Base-by-base conservation (phyloP, 768 basidiomycete genomes). In the Pleurotus platypus region DNA sequence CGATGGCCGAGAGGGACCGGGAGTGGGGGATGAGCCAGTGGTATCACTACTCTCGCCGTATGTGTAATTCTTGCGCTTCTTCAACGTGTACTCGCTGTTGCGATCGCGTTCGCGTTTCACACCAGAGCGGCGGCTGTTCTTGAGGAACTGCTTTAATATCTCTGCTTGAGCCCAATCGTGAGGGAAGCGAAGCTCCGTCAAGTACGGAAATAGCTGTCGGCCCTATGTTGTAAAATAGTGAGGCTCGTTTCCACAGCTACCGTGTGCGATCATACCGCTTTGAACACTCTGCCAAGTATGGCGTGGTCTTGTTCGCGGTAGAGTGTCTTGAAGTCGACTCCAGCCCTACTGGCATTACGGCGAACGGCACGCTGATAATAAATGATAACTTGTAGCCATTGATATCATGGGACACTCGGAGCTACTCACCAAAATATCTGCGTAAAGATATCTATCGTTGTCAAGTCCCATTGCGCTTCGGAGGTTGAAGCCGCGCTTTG, bases 401-500 rank as follows among this genome's bases (percentile, higher is more conserved):
- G 22, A 24, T 24, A 24, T 24, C 22, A 24, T 24, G 5, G 22
- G 22, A 24, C 3, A 24, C 22, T 24, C 22, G 5, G n/a, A 24
- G 22, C 22, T 20, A 59, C 35, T 15, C 39, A 60, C 58, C 45
- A 57, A 40, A 42, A 60, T 48, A 5, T 42, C 55, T 27, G 49
- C 47, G 39, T 60, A 57, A 39, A 47, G 30, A 24, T 40, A 51
- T 37, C 50, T 40, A n/a, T 60, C 38, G 39, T 46, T 37, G 15
- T 37, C 46, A 2, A 61, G 55, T 8, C 54, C 55, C 62, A 62
- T 60, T 4, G 59, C 53, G 2, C 53, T 57, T 12, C 48, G 51
- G n/a, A 62, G 48, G 30, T 43, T 54, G 27, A 60, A 62, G 13
- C 60, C 57, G 3, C 49, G 43, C 37, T 51, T 57, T 3, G 24